Evolutionary conservation across 2,329 filamentous ascomycete genomes (phyloP).

Genomic region (Zarea fungicola): DNA sequence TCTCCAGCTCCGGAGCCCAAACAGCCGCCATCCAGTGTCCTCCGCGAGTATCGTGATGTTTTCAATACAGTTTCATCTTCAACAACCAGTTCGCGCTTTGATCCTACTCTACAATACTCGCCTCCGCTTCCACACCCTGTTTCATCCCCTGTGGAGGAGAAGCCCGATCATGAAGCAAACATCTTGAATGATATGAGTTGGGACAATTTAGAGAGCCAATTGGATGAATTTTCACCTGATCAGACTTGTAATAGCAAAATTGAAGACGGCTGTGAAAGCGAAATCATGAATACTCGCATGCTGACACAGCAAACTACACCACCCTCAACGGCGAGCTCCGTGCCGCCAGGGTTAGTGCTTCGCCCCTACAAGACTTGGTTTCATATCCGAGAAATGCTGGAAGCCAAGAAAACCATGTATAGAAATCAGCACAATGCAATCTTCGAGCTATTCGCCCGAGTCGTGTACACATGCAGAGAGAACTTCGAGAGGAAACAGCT

Average conservation of each 20-base stretch:
- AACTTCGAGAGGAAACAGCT: conserved; percentile 45
- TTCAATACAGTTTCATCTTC: no score
- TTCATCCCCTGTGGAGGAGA: background rate
- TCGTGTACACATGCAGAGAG: conserved; percentile 53
- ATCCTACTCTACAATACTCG: conserved; percentile 31
- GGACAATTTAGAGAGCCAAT: conserved; percentile 25
- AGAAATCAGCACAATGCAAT: conserved; percentile 33
- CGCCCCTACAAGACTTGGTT: conserved; percentile 49
- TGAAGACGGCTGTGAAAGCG: no score
- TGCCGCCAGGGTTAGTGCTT: conserved; percentile 6
- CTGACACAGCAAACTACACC: background rate
- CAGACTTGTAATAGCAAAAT: background rate
- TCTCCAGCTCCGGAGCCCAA: background rate
- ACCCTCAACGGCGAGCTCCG: background rate
- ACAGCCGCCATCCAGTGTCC: conserved; percentile 27
- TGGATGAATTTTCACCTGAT: background rate
- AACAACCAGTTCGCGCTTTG: conserved; percentile 29
- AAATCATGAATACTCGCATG: background rate
- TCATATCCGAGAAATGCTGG: conserved; percentile 55
- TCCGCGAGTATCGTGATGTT: conserved; percentile 23
- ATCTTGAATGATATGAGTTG: conserved; percentile 33
- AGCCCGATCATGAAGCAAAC: conserved; percentile 8
- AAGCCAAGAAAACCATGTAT: conserved; percentile 33
- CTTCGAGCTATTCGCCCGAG: conserved; percentile 60
- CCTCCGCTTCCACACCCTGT: conserved; percentile 26